Base-by-base conservation (phyloP, 441 rosid genomes). In the Adansonia rubrostipa region DNA sequence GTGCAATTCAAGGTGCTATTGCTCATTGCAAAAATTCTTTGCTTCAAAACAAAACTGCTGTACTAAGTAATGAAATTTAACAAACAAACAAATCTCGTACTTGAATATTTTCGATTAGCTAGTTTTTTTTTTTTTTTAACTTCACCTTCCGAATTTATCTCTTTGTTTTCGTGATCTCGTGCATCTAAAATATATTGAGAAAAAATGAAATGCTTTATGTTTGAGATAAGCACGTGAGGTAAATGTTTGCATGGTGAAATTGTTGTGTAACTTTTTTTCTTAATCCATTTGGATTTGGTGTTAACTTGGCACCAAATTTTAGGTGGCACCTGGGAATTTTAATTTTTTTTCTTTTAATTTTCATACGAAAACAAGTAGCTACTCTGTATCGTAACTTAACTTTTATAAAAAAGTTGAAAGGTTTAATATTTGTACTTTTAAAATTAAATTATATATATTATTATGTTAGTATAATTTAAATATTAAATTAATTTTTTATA, bases 21-120 rank as follows among this genome's bases (percentile, higher is more conserved):
- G 91, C 96, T 63, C 99, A 93, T 78, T 95, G 99, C 91, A 95
- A 95, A 88, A 95, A 92, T 88, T 95, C 99, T 19, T 82, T 93
- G 96, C n/a, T 82, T 61, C 88, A 84, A 77, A 88, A 74, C 87
- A 89, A 65, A 78, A 81, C 80, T 75, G 74, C 51, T 24, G 45
- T 86, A 85, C 83, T 84, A 76, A 89, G 89, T 87, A 89, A 88
- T 5, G 92, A 89, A 88, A 83, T 88, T 78, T 87, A 79, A 84
- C 42, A 17, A 14, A 11, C 11, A 22, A 48, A 48, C 2, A 40
- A 6, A 20, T 11, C 24, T 57, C 62, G 28, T 24, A 24, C 28
- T 24, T 24, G 28, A 24, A 24, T 24, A 24, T 24, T 24, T 24
- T 24, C 28, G 28, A 24, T 24, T 24, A 24, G 28, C 28, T 24